Evolutionary conservation across 139 green algal species (phyloP).

Genomic region (Chlorella sp.): DNA sequence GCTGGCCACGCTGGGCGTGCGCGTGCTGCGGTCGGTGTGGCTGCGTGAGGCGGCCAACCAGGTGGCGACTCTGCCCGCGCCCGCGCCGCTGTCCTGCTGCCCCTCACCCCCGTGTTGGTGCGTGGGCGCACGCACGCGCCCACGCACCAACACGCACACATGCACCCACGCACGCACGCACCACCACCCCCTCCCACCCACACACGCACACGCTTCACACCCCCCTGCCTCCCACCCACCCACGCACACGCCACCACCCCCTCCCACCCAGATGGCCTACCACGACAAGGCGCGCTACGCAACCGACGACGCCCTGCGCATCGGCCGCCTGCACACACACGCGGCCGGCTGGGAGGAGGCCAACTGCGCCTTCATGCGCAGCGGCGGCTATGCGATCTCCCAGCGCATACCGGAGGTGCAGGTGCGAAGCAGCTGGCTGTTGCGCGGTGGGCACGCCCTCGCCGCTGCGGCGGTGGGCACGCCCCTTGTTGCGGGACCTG

Average conservation of each 20-base stretch:
- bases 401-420: background rate
- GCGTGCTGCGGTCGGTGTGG: conserved; percentile 63
- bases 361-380: conserved; percentile 91
- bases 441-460: no score
- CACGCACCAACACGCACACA: background rate
- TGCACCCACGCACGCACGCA: background rate
- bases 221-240: background rate
- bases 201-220: conserved; percentile 4
- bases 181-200: background rate
- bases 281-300: conserved; percentile 72
- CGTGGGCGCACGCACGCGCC: background rate
- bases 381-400: conserved; percentile 83
- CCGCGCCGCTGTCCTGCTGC: no score
- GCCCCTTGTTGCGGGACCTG: no score
- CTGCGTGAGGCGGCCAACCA: conserved; percentile 75
- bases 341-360: conserved; percentile 78
- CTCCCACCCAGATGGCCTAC: conserved; percentile 71
- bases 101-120: background rate
- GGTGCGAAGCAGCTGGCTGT: no score
- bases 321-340: conserved; percentile 80
- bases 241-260: background rate
- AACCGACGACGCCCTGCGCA: conserved; percentile 80
- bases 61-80: background rate
- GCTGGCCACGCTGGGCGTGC: conserved; percentile 63
- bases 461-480: no score